phyloP scores from a whole-genome alignment of 75 land plant genomes.

The Pseudotsuga menziesii region DNA sequence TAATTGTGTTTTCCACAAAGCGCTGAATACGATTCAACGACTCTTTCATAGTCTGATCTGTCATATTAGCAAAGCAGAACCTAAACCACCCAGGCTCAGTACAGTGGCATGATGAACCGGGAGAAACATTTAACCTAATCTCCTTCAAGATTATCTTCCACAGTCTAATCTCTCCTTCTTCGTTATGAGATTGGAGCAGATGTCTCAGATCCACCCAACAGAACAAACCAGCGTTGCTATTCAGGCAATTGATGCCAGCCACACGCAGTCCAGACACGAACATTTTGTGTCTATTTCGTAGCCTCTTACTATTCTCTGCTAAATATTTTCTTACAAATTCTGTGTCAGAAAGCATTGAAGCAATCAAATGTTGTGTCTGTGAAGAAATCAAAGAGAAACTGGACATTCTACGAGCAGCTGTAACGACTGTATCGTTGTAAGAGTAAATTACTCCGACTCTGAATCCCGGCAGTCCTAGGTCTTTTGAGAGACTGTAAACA shows the following conservation, averaged over 20 bases:
- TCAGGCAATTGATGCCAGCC: slow-evolving; percentile 33
- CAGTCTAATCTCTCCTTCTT: slow-evolving; percentile 58
- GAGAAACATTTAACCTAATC: slow-evolving; percentile 56
- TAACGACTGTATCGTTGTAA: slow-evolving; percentile 20
- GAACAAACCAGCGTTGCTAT: slow-evolving; percentile 65
- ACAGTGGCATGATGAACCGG: slow-evolving; percentile 73
- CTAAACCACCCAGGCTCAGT: slow-evolving; percentile 84
- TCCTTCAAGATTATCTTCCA: slow-evolving; percentile 60
- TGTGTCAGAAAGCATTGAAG: slow-evolving; percentile 33
- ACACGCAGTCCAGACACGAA: slow-evolving; percentile 32
- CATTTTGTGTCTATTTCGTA: slow-evolving; percentile 30
- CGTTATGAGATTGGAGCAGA: slow-evolving; percentile 23
- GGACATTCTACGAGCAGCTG: slow-evolving; percentile 31
- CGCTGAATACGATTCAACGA: no score
- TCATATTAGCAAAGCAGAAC: slow-evolving; percentile 67
- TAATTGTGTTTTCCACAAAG: not conserved
- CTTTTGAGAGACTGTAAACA: slow-evolving; percentile 51
- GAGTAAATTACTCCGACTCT: slow-evolving; percentile 38
- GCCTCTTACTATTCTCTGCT: slow-evolving; percentile 40
- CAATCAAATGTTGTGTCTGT: not conserved
- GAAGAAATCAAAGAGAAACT: slow-evolving; percentile 32
- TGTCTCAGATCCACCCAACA: slow-evolving; percentile 74
- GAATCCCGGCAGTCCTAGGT: slow-evolving; percentile 52
- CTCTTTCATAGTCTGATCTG: slow-evolving; percentile 25
- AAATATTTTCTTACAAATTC: slow-evolving; percentile 35